A percentile compares a stretch with the other conserved stretches of the same genome.
phyloP scores from a whole-genome alignment of 106 monocot species.

The Dendrobium chrysotoxum region DNA sequence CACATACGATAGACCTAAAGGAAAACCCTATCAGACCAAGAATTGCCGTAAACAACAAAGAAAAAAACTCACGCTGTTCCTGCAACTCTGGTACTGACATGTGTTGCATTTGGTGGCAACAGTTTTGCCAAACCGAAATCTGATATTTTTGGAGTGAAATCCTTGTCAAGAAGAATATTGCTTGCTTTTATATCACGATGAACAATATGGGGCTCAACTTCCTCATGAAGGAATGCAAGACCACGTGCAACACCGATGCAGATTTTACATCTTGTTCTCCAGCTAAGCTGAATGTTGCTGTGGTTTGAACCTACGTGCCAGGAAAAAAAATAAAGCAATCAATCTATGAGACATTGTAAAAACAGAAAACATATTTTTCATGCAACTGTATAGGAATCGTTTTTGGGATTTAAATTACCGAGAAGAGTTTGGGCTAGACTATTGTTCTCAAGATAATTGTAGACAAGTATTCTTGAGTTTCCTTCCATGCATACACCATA shows the following conservation, averaged over 20 bases:
- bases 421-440: conserved; percentile 77
- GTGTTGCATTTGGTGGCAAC: conserved; percentile 20
- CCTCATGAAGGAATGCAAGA: conserved; percentile 31
- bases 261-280: conserved; percentile 19
- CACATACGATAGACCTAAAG: neutral
- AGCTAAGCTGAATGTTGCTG: conserved; percentile 19
- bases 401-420: conserved; percentile 23
- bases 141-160: conserved; percentile 31
- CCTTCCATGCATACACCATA: conserved; percentile 63
- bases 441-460: conserved; percentile 77
- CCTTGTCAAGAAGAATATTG: conserved; percentile 23
- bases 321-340: neutral
- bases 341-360: neutral
- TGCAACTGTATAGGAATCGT: neutral
- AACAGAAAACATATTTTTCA: conserved; percentile 2
- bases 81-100: conserved; percentile 29
- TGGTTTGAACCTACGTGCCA: conserved; percentile 8
- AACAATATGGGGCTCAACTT: conserved; percentile 17
- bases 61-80: conserved; percentile 19
- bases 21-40: neutral
- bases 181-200: conserved; percentile 25
- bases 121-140: conserved; percentile 31
- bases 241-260: conserved; percentile 23
- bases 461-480: conserved; percentile 54
- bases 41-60: neutral